Evolutionary conservation across 73 alveolate genomes (phyloP), one percentile per base, ranked within the genome.

Genomic region (Paramecium sonneborni): DNA sequence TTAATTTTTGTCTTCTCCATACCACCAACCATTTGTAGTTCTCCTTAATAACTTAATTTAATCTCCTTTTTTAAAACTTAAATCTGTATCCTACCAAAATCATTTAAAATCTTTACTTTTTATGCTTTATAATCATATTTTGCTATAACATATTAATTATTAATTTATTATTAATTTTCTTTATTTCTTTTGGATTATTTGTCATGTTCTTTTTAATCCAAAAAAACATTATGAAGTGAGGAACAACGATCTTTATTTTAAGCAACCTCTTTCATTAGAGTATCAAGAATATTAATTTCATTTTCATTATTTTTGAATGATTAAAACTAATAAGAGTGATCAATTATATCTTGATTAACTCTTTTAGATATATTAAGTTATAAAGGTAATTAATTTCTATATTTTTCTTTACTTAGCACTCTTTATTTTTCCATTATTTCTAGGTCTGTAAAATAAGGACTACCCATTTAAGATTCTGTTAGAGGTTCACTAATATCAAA

Each of bases 11-110:
- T 43, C 69, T 44, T 79, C 90, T 79, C 90, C 90, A 79, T 43
- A 79, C 90, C 90, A 79, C 90, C 90, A 79, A 23, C 90, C 90
- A 79, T 79, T 79, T 0, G 44, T 79, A n/a, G 90, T 79, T 79
- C 18, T 79, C 43, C 41, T 79, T 41, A 79, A 12, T 23, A 79
- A 20, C 24, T 79, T 79, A 1, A 79, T 46, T 79, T 44, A 6
- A 39, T 79, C 74, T 24, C 76, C 90, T 79, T 79, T 79, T 28
- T 79, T 79, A 23, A 79, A 79, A 7, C 74, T 34, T 26, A 79
- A 44, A 79, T 79, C 90, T 18, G 5, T 35, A 79, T 79, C 90
- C 90, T 79, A 52, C 15, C 15, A 52, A 79, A 14, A 72, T 72
- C 30, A 79, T 24, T 30, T n/a, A 30, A 46, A 6, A 30, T 20